Conservation (phyloP, 2,329 filamentous ascomycete species). For the Fusarium sarcochroum region DNA sequence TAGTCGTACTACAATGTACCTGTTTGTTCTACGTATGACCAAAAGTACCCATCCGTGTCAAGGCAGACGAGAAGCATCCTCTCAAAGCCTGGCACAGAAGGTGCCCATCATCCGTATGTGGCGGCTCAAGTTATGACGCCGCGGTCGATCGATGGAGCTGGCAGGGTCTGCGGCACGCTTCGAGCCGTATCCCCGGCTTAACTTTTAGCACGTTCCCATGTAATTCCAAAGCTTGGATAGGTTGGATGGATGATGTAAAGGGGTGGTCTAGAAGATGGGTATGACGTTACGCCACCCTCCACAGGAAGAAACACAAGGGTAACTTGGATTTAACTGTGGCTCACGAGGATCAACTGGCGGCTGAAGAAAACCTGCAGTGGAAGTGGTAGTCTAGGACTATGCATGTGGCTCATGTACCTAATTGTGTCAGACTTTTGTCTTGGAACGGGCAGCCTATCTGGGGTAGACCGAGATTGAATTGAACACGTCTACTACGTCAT, state of each 20-base stretch:
- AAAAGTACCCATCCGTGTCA: constrained; percentile 15
- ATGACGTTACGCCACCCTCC: constrained; percentile 34
- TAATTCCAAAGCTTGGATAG: not conserved
- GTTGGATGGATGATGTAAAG: constrained; percentile 38
- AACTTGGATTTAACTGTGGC: constrained; percentile 2
- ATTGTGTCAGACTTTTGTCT: not conserved
- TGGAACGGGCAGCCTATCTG: constrained; percentile 8
- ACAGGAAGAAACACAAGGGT: not conserved
- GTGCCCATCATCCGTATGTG: constrained; percentile 23
- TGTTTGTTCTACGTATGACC: constrained; percentile 16
- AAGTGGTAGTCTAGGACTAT: not conserved
- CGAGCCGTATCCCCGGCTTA: constrained; percentile 1
- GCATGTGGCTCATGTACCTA: constrained; percentile 5
- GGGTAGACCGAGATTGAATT: constrained; percentile 3
- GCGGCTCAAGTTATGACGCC: constrained; percentile 39
- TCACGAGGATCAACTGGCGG: not conserved
- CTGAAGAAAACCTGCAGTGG: constrained; percentile 5
- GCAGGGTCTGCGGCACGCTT: constrained; percentile 5
- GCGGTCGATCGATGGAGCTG: constrained; percentile 27
- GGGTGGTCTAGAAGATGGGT: constrained; percentile 12
- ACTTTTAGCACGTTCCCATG: constrained; percentile 13
- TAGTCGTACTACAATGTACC: not conserved
- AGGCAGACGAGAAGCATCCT: not conserved
- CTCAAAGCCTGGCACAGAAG: not conserved
- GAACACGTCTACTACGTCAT: constrained; percentile 30